A percentile compares a stretch with the other conserved stretches of the same genome.
Conservation (phyloP, 805 yeast species). For the Barnettozyma sucrosica region DNA sequence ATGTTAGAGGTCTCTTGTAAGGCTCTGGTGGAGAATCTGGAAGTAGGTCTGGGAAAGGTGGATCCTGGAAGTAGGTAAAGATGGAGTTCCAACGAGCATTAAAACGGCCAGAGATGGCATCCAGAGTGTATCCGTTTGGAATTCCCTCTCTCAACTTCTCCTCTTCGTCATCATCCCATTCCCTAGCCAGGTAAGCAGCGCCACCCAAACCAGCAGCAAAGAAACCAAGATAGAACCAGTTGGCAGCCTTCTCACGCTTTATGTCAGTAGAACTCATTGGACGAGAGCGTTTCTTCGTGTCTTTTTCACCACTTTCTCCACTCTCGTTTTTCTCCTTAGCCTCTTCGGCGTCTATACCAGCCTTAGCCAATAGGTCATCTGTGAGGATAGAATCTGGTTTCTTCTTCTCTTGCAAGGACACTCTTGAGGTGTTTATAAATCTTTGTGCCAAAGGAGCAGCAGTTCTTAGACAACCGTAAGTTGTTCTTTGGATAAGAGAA, state of each 20-base stretch:
- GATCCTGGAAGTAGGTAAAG: conserved; percentile 83
- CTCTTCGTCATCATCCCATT: conserved; percentile 80
- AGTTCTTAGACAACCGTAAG: neutral
- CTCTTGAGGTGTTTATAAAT: conserved; percentile 15
- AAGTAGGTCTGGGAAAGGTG: conserved; percentile 85
- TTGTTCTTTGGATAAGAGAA: neutral
- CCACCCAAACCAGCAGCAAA: conserved; percentile 44
- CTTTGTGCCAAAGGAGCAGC: conserved; percentile 6
- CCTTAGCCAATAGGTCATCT: conserved; percentile 76
- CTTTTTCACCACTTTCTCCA: conserved; percentile 14
- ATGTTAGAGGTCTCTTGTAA: conserved; percentile 85
- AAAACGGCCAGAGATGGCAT: conserved; percentile 61
- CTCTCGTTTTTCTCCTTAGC: conserved; percentile 5
- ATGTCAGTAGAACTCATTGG: conserved; percentile 69
- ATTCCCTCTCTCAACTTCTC: conserved; percentile 47
- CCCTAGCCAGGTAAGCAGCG: conserved; percentile 69
- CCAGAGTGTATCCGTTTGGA: conserved; percentile 63
- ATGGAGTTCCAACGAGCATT: conserved; percentile 66
- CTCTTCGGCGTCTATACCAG: conserved; percentile 66
- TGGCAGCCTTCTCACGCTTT: conserved; percentile 79
- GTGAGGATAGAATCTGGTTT: conserved; percentile 52
- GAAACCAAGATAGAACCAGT: conserved; percentile 58
- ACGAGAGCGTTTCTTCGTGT: conserved; percentile 37
- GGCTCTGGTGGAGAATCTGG: conserved; percentile 92
- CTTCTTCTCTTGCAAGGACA: conserved; percentile 18